phyloP scores from a whole-genome alignment of 768 basidiomycete species.

The Boletus patriciae region DNA sequence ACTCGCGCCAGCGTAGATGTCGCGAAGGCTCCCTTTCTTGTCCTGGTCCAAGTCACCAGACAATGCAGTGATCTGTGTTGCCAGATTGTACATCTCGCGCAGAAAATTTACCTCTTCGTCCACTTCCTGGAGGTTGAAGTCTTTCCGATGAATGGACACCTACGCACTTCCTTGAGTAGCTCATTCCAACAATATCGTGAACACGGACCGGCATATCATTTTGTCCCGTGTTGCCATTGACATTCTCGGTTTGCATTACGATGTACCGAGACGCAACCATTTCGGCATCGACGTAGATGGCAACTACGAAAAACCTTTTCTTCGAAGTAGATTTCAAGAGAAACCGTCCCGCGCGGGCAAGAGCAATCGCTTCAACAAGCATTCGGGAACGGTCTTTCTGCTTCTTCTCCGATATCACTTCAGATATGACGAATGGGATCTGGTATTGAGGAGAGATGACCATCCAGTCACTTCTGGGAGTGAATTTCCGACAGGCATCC shows the following conservation, averaged over 20 bases:
- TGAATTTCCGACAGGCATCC: neutral
- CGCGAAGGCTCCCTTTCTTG: neutral
- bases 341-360: neutral
- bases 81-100: conserved; percentile 16
- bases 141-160: conserved; percentile 5
- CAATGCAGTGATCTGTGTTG: neutral
- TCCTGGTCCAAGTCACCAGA: neutral
- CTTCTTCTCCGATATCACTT: neutral
- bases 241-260: neutral
- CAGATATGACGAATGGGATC: conserved; percentile 13
- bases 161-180: neutral
- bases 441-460: neutral
- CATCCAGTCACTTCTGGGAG: conserved; percentile 7
- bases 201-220: neutral
- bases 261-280: conserved; percentile 10
- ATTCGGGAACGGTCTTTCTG: neutral
- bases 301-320: conserved; percentile 13
- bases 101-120: neutral
- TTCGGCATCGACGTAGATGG: conserved; percentile 1
- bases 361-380: conserved; percentile 14
- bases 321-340: neutral
- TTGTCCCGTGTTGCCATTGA: too few relatives aligned
- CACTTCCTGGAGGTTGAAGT: neutral
- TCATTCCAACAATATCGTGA: neutral
- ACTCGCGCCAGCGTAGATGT: neutral